phyloP scores from a whole-genome alignment of 495 filamentous ascomycete species.

The Penicillium parvum region DNA sequence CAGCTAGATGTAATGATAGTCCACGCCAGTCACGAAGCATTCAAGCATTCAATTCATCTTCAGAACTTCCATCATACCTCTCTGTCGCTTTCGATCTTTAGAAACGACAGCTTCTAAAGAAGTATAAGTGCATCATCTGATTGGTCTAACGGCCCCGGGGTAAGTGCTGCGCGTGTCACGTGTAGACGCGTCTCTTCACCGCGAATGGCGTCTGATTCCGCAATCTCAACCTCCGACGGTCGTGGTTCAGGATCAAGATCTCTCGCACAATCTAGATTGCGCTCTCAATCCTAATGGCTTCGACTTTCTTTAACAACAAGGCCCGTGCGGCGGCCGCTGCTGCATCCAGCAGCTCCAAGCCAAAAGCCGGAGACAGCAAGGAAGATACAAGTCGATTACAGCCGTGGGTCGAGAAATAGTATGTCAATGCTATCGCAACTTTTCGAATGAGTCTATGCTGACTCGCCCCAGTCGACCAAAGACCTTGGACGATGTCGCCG shows the following conservation, averaged over 20 bases:
- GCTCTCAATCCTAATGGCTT: constrained; percentile 40
- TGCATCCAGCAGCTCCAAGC: constrained; percentile 42
- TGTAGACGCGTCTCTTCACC: constrained; percentile 37
- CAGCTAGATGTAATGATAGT: constrained; percentile 5
- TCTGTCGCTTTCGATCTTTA: too few relatives aligned
- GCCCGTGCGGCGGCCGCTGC: constrained; percentile 80
- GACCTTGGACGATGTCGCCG: constrained; percentile 88
- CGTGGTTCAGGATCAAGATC: background rate
- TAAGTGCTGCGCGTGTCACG: constrained; percentile 37
- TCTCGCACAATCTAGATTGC: background rate
- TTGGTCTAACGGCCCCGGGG: constrained; percentile 7
- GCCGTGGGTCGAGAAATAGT: constrained; percentile 99
- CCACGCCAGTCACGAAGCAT: constrained; percentile 3
- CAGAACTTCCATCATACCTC: background rate
- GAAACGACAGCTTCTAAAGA: background rate
- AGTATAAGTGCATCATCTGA: constrained; percentile 13
- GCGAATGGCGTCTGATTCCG: constrained; percentile 16
- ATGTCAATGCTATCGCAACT: constrained; percentile 23
- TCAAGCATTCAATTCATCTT: background rate
- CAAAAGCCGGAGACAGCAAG: constrained; percentile 51
- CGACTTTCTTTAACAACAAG: constrained; percentile 93
- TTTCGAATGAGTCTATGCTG: background rate
- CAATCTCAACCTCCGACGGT: constrained; percentile 5
- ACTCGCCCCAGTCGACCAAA: constrained; percentile 70
- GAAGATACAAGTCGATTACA: constrained; percentile 66